Evolutionary conservation across 306 rosid species (phyloP).

Genomic region (Arachis stenosperma): DNA sequence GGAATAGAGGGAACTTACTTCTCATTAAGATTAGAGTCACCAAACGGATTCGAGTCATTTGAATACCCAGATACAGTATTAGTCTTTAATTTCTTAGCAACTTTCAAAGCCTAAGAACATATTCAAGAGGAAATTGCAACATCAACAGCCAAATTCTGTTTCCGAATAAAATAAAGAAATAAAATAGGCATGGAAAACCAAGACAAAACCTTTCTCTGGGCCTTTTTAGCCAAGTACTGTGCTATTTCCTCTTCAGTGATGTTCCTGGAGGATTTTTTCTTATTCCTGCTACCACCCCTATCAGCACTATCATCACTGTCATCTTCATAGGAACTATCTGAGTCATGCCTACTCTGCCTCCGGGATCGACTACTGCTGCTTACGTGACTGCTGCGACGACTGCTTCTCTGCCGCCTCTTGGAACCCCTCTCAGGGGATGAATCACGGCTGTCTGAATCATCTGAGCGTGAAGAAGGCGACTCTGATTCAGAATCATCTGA

Average conservation of each 20-base stretch:
- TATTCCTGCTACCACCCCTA: not conserved
- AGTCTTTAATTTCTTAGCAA: conserved; percentile 66
- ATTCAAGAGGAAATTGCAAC: not conserved
- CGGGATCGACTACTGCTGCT: not conserved
- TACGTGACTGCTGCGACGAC: not conserved
- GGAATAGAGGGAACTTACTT: conserved; percentile 44
- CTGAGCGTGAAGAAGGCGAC: conserved; percentile 17
- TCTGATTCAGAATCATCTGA: conserved; percentile 30
- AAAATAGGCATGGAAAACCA: not conserved
- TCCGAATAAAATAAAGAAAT: not conserved
- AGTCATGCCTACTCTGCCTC: not conserved
- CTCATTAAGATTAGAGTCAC: conserved; percentile 85
- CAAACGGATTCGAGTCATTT: conserved; percentile 84
- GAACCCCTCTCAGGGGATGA: conserved; percentile 5
- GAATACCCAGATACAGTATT: conserved; percentile 73
- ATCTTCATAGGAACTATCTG: conserved; percentile 32
- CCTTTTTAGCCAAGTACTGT: conserved; percentile 75
- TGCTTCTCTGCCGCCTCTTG: not conserved
- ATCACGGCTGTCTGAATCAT: not conserved
- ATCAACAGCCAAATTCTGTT: not conserved
- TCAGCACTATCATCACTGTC: conserved; percentile 20
- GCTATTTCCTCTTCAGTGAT: conserved; percentile 65
- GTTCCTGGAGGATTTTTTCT: conserved; percentile 50
- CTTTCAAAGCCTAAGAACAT: conserved; percentile 54
- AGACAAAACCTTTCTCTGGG: conserved; percentile 62